These are phyloP conservation scores for Annulohypoxylon bovei DNA, from an alignment of 495 filamentous ascomycete species.

Conservation along the genomic window DNA sequence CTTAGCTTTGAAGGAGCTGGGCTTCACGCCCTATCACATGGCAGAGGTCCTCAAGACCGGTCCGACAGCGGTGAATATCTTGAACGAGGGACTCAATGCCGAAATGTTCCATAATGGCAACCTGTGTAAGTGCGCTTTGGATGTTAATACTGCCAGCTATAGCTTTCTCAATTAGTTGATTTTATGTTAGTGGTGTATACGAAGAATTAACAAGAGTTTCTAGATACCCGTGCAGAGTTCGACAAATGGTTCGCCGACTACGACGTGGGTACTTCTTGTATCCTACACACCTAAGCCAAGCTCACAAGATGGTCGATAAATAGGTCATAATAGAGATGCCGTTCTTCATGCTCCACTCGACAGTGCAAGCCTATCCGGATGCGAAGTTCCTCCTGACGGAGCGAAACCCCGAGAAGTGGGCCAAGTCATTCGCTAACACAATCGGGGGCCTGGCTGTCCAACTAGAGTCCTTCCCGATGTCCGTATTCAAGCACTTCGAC, in stretches of 20 bases:
- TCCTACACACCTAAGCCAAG: not conserved
- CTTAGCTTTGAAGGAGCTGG: constrained; percentile 40
- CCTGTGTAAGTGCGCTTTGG: constrained; percentile 34
- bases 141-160: not conserved
- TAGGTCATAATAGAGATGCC: constrained; percentile 46
- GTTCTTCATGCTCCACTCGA: constrained; percentile 42
- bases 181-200: not conserved
- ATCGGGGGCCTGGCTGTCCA: constrained; percentile 11
- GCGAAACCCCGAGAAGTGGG: constrained; percentile 49
- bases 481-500: constrained; percentile 39
- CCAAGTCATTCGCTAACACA: constrained; percentile 38
- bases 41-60: constrained; percentile 29
- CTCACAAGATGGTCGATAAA: not conserved
- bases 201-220: not conserved
- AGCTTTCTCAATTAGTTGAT: not conserved
- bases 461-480: constrained; percentile 32
- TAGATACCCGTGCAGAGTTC: constrained; percentile 44
- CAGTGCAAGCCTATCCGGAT: constrained; percentile 45
- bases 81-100: constrained; percentile 38
- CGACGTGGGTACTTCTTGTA: constrained; percentile 37
- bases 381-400: constrained; percentile 49
- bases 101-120: constrained; percentile 40
- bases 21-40: constrained; percentile 47
- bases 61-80: constrained; percentile 11
- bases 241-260: constrained; percentile 49